Conservation (phyloP, 129 eudicot genomes). For the Scalesia atractyloides region DNA sequence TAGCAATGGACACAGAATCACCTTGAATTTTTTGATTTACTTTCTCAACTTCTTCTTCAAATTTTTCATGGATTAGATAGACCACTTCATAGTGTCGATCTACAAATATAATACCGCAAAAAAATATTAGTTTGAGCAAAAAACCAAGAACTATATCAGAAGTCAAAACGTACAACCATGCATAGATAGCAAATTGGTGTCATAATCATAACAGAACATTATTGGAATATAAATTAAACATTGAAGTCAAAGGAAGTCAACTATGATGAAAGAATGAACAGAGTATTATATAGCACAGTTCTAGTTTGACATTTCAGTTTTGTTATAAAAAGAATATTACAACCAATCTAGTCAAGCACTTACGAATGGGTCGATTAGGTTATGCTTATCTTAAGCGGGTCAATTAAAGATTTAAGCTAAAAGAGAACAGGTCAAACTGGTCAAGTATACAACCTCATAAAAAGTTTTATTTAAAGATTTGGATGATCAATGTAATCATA, state of each 20-base stretch:
- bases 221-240: background rate
- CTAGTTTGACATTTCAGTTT: no score
- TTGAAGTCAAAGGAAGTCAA: background rate
- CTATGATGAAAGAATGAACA: no score
- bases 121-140: constrained; percentile 11
- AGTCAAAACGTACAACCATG: background rate
- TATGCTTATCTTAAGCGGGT: background rate
- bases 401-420: background rate
- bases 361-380: background rate
- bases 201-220: background rate
- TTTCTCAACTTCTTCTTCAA: constrained; percentile 68
- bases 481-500: background rate
- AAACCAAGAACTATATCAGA: background rate
- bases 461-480: background rate
- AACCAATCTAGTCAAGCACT: background rate
- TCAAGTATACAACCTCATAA: background rate
- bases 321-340: background rate
- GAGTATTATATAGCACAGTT: no score
- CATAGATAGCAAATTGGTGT: background rate
- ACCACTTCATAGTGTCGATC: constrained; percentile 98
- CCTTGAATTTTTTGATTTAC: constrained; percentile 86
- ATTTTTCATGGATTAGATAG: constrained; percentile 80
- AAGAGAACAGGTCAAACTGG: background rate
- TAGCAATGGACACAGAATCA: constrained; percentile 28
- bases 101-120: constrained; percentile 31